Base-by-base conservation (phyloP, 352 stramenopile genomes). In the Globisporangium ultimum region DNA sequence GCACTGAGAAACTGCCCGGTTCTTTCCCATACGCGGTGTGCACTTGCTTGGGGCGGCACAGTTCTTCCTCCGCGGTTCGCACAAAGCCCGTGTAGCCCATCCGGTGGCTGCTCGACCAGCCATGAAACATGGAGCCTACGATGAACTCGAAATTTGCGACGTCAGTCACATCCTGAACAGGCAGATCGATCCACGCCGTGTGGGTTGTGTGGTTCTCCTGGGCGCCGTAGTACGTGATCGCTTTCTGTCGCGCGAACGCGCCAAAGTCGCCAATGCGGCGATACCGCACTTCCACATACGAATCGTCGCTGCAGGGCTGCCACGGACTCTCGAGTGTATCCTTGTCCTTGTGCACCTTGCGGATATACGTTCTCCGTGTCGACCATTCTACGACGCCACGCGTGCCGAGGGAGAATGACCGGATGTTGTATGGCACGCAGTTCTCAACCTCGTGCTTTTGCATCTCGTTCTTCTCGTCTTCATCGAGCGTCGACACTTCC, bases 401-500 rank as follows among this genome's bases (percentile, higher is more conserved):
- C 10, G 58, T 58, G 48, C 72, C 78, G n/a, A 89, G 53, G 18
- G 84, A 58, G 53, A 83, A 89, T 45, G 82, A 91, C 42, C 73
- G 75, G 45, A 93, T 85, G 67, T 89, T 75, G 69, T 88, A 87
- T 14, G 82, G 84, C 58, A 90, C 81, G 64, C 82, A 94, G 70
- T 94, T 94, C 64, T 94, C 84, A 47, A 94, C 70, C 66, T 90
- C 78, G 59, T 76, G 78, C 78, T 91, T 88, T 46, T 84, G 68
- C 60, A 89, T 88, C 54, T 89, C 82, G 32, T 70, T 63, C 32
- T 78, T 77, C 59, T 73, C 55, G 49, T 77, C 73, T 13, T 84
- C 77, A 20, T 75, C 70, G 15, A 88, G 72, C 46, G 68, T 55
- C 8, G 73, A 60, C 17, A 80, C 68, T 28, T 61, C 66, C 21